phyloP scores from a whole-genome alignment of 2,329 filamentous ascomycete genomes.

The Rhynchosporium secalis region DNA sequence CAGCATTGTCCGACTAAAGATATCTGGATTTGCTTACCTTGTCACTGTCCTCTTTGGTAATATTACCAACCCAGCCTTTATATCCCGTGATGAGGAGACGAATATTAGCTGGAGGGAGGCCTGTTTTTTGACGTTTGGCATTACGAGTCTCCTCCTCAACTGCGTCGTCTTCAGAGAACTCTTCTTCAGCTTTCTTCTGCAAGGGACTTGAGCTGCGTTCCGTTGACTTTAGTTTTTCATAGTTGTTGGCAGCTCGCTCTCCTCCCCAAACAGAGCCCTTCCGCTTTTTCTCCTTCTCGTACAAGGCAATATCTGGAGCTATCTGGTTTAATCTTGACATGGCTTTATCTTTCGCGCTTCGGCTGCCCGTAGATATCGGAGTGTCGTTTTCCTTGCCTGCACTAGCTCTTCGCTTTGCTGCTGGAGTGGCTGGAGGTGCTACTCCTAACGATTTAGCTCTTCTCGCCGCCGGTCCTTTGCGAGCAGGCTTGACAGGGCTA shows the following conservation, averaged over 20 bases:
- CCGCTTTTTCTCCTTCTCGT: conserved; percentile 91
- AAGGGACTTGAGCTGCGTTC: conserved; percentile 44
- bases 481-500: conserved; percentile 12
- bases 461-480: conserved; percentile 20
- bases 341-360: conserved; percentile 87
- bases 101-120: conserved; percentile 66
- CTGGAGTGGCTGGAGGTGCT: conserved; percentile 48
- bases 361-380: conserved; percentile 72
- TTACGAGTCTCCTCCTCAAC: conserved; percentile 42
- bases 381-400: conserved; percentile 81
- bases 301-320: conserved; percentile 82
- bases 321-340: conserved; percentile 73
- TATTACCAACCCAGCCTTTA: conserved; percentile 74
- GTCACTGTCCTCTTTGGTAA: conserved; percentile 74
- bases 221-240: conserved; percentile 50
- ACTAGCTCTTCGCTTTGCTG: conserved; percentile 50
- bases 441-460: conserved; percentile 2
- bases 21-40: conserved; percentile 58
- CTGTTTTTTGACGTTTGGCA: conserved; percentile 57
- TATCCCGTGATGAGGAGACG: conserved; percentile 83
- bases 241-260: conserved; percentile 59
- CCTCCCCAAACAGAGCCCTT: conserved; percentile 58
- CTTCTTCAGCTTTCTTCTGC: conserved; percentile 39
- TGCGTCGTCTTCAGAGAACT: conserved; percentile 50
- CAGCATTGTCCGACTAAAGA: conserved; percentile 13